Evolutionary conservation across 495 filamentous ascomycete genomes (phyloP).

Genomic region (Penicillium cinerascens): DNA sequence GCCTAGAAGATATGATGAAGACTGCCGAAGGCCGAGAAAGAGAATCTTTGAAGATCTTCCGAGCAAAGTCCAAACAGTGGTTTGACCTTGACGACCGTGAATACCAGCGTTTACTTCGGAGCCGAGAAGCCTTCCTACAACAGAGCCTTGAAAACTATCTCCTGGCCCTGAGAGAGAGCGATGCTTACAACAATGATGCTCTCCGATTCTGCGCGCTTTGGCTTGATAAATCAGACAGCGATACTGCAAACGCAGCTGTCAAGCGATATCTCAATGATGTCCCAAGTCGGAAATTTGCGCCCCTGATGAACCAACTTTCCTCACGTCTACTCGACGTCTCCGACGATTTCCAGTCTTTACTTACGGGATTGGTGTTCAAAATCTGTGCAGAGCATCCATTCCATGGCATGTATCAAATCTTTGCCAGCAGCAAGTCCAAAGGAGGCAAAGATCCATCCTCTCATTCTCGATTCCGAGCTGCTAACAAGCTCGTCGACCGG

Average conservation of each 20-base stretch:
- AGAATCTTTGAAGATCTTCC: slow-evolving; percentile 41
- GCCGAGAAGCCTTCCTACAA: slow-evolving; percentile 73
- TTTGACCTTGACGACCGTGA: slow-evolving; percentile 84
- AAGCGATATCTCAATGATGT: slow-evolving; percentile 64
- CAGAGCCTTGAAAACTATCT: slow-evolving; percentile 95
- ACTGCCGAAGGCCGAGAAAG: slow-evolving; percentile 49
- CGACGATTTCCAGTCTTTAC: slow-evolving; percentile 68
- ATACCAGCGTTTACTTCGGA: slow-evolving; percentile 69
- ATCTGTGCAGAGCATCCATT: slow-evolving; percentile 92
- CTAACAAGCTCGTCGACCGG: slow-evolving; percentile 57
- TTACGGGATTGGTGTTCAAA: slow-evolving; percentile 66
- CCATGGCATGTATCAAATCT: slow-evolving; percentile 95
- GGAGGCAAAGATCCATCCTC: slow-evolving; percentile 67
- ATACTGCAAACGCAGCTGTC: slow-evolving; percentile 73
- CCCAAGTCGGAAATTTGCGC: slow-evolving; percentile 84
- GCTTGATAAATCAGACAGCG: slow-evolving; percentile 74
- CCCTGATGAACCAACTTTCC: slow-evolving; percentile 92
- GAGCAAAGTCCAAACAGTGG: slow-evolving; percentile 76
- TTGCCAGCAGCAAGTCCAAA: slow-evolving; percentile 67
- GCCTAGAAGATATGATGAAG: slow-evolving; percentile 58
- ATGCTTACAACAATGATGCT: slow-evolving; percentile 83
- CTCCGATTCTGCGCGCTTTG: slow-evolving; percentile 94
- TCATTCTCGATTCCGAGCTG: slow-evolving; percentile 67
- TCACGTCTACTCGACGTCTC: slow-evolving; percentile 74
- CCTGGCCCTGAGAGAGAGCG: slow-evolving; percentile 73